phyloP scores from a whole-genome alignment of 1,139 yeast species.

The Kurtzmaniella quercitrusa region DNA sequence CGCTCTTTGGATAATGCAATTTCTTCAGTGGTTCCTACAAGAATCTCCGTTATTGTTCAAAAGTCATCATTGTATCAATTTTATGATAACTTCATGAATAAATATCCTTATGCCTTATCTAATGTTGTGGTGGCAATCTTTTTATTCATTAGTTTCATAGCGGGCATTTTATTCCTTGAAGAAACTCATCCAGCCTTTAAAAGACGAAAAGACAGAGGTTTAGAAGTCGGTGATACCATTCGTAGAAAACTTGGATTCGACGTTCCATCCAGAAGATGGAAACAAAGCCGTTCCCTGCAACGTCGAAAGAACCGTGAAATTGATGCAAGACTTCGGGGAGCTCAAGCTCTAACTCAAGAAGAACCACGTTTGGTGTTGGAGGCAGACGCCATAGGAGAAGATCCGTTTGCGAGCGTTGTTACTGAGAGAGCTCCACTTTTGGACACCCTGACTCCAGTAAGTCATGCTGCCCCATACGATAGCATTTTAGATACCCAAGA shows the following conservation, averaged over 20 bases:
- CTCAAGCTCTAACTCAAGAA: background rate
- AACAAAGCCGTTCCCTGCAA: background rate
- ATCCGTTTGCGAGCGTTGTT: background rate
- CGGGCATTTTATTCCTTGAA: conserved; percentile 53
- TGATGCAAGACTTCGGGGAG: too few relatives aligned
- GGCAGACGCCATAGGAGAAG: background rate
- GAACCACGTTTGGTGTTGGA: background rate
- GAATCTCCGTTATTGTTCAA: background rate
- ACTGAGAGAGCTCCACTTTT: background rate
- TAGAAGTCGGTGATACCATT: conserved; percentile 50
- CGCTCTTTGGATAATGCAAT: background rate
- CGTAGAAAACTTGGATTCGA: conserved; percentile 28
- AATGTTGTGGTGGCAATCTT: conserved; percentile 50
- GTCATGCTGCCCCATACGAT: background rate
- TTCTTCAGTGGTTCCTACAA: background rate
- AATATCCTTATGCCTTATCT: conserved; percentile 58
- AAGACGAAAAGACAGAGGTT: conserved; percentile 44
- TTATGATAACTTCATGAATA: conserved; percentile 28
- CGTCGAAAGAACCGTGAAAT: background rate
- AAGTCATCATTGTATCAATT: conserved; percentile 6
- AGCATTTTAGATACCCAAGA: background rate
- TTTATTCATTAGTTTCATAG: conserved; percentile 32
- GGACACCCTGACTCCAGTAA: background rate
- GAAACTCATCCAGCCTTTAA: conserved; percentile 51
- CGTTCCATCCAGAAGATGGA: conserved; percentile 33